Evolutionary conservation across 2,329 filamentous ascomycete species (phyloP), one percentile per base, ranked within the genome.

Genomic region (Alternaria burnsii): DNA sequence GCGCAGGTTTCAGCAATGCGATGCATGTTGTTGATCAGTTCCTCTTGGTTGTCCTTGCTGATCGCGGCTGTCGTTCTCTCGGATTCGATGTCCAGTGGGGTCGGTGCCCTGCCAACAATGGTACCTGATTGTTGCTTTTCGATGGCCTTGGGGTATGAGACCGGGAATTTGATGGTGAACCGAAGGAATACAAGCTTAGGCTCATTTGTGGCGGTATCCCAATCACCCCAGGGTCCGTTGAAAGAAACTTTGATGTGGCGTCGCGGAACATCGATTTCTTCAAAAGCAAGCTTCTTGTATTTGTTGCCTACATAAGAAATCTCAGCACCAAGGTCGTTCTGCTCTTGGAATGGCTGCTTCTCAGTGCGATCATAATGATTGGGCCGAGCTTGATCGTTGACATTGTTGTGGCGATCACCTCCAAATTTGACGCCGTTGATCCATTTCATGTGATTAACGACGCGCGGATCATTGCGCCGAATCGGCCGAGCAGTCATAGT

Each of bases 381-480:
- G n/a, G 64, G 54, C 12, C 67, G 63, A 57, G 57, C 54, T 9
- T 50, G 58, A 10, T 71, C 69, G 28, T 72, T 62, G 12, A 58
- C 60, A 32, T 75, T 71, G 32, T 70, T 66, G 14, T 67, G 71
- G 10, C 73, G 74, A 38, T 74, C 80, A 80, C 83, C 50, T 12
- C 54, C 84, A 55, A 89, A 87, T 64, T 87, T 88, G 41, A 89
- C 86, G 52, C 87, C 87, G 58, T 85, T 85, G 85, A 89, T 88
- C 87, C 87, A 89, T 2, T 83, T 81, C 56, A 89, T 88, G 16
- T 86, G 85, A 58, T 87, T 87, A 22, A 83, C 83, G 55, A 85
- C 83, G 41, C 82, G 82, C 51, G 81, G 80, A 55, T 81, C 68
- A 20, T 80, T 81, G 41, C 81, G 81, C 24, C 82, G 82, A 62